These are phyloP conservation scores for Diaporthe destruens DNA, from an alignment of 2,329 filamentous ascomycete genomes.

Conservation along the genomic window DNA sequence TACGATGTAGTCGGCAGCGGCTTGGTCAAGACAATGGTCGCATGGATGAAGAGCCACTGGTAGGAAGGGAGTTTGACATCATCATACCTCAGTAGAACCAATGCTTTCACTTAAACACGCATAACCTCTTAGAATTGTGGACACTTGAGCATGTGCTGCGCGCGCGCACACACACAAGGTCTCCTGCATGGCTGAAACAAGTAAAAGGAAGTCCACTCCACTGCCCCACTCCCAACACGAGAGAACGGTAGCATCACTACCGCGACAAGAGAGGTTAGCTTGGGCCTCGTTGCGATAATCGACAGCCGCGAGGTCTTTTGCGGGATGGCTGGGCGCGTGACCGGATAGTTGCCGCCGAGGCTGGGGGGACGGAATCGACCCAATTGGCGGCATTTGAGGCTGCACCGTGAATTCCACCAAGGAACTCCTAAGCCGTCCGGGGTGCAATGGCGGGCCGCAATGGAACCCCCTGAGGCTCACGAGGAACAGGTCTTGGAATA, in stretches of 20 bases:
- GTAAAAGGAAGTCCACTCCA: neutral
- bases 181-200: constrained; percentile 13
- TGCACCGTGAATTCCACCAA: constrained; percentile 24
- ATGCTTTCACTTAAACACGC: neutral
- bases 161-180: neutral
- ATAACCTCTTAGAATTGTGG: neutral
- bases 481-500: constrained; percentile 10
- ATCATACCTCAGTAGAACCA: neutral
- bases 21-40: constrained; percentile 54
- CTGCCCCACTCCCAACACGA: neutral
- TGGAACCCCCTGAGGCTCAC: neutral
- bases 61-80: neutral
- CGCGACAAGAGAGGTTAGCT: constrained; percentile 30
- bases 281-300: neutral
- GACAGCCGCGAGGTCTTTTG: neutral
- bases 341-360: neutral
- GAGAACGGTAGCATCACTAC: constrained; percentile 12
- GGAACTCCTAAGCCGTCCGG: constrained; percentile 20
- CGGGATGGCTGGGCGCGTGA: neutral
- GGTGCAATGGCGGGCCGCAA: constrained; percentile 2
- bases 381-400: constrained; percentile 28
- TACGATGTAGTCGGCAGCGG: constrained; percentile 55
- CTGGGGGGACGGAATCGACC: neutral
- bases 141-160: neutral
- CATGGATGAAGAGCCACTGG: constrained; percentile 47